Conservation (phyloP, 805 yeast species). For the Maudiozyma bulderi region DNA sequence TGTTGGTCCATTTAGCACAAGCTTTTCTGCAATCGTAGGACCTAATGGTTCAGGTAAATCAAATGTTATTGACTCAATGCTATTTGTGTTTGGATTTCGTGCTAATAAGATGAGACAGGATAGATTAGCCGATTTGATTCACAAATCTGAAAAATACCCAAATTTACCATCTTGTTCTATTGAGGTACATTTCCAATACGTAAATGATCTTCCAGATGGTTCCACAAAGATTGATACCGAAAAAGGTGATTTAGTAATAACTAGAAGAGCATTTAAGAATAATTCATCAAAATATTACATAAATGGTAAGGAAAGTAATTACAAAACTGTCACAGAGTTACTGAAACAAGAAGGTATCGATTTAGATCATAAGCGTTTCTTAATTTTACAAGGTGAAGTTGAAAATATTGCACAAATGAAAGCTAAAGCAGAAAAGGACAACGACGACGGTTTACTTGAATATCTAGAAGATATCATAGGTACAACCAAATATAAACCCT, state of each 20-base stretch:
- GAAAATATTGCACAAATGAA: conserved; percentile 98
- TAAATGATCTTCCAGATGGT: conserved; percentile 47
- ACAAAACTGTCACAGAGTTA: conserved; percentile 66
- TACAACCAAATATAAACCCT: conserved; percentile 70
- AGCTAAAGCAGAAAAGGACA: conserved; percentile 86
- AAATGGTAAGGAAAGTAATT: conserved; percentile 59
- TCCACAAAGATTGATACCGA: conserved; percentile 40
- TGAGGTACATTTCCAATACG: conserved; percentile 79
- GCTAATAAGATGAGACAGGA: conserved; percentile 96
- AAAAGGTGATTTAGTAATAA: conserved; percentile 51
- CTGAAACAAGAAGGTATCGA: conserved; percentile 81
- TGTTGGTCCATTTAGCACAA: conserved; percentile 89
- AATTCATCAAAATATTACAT: conserved; percentile 73
- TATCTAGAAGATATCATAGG: conserved; percentile 96
- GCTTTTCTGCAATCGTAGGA: conserved; percentile 95
- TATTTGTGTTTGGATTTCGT: conserved; percentile 94
- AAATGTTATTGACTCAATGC: conserved; percentile 90
- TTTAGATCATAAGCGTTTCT: conserved; percentile 85
- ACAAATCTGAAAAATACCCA: conserved; percentile 70
- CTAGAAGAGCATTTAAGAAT: conserved; percentile 70
- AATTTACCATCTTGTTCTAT: conserved; percentile 71
- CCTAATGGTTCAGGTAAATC: conserved; percentile 98
- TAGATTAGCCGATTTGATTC: conserved; percentile 84
- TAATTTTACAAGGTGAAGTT: conserved; percentile 95
- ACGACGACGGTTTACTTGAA: conserved; percentile 89